Base-by-base conservation (phyloP, 352 stramenopile species). In the Globisporangium cederbergense region DNA sequence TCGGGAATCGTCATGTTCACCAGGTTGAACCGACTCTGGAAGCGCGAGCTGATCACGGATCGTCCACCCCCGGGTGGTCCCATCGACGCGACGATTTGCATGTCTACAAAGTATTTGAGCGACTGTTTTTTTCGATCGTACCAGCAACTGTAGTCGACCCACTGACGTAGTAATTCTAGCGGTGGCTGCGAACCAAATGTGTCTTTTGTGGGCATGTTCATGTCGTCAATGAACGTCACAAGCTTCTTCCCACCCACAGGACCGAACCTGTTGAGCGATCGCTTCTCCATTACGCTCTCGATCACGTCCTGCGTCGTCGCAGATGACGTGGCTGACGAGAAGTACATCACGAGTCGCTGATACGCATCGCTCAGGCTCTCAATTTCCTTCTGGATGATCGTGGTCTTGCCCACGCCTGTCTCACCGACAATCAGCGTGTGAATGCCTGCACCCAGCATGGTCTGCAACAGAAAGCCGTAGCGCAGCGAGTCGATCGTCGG, bases 131-230 rank as follows among this genome's bases (percentile, higher is more conserved):
- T 89, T 14, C 93, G 88, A 64, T 98, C 93, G 56, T 97, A 98
- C 89, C 89, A 97, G 54, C 88, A 93, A 53, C 85, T 79, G 69
- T 98, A 97, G 71, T 98, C 93, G 5, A 97, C 80, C 87, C 88
- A 97, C 61, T 97, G 92, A 0, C 93, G 85, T 30, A 98, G 60
- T 16, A 98, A 65, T 58, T 97, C 93, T 2, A 98, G 73, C 0
- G 93, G 90, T 1, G 93, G 89, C 59, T 98, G 93, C 6, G 92
- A 96, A 18, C 91, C 91, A 63, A 97, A 98, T 57, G 79, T 72
- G 60, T 98, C 91, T 60, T 93, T 93, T 10, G 85, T 88, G 3
- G 90, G 90, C 89, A 98, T 97, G 67, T 98, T 98, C 72, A 98
- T 77, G 62, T 98, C 91, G 54, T 97, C 91, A 32, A 98, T 90